Evolutionary conservation across 345 rosid species (phyloP).

Genomic region (Camelina sativa): DNA sequence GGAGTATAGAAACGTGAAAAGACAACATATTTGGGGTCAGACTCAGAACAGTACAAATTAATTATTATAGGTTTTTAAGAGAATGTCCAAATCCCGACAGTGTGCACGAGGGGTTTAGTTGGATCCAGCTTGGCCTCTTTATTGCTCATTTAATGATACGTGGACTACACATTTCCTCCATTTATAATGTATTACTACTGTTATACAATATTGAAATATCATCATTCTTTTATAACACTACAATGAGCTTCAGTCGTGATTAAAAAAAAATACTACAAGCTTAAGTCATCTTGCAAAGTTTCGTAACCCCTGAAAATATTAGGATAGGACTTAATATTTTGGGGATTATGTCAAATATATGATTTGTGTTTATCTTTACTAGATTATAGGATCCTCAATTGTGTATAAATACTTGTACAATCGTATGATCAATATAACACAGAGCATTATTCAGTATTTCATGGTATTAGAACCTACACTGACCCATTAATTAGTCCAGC

Average conservation of each 20-base stretch:
- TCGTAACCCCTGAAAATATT: conserved; percentile 16
- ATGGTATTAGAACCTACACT: no score
- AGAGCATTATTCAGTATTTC: no score
- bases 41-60: conserved; percentile 8
- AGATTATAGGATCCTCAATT: no score
- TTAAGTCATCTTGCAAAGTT: conserved; percentile 13
- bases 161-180: conserved; percentile 37
- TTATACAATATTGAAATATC: not conserved
- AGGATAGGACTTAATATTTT: no score
- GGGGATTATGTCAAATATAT: no score
- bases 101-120: conserved; percentile 47
- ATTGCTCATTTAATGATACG: conserved; percentile 40
- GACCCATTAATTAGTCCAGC: no score
- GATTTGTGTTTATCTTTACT: no score
- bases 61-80: conserved; percentile 20
- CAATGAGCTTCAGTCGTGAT: not conserved
- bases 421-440: no score
- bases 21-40: conserved; percentile 28
- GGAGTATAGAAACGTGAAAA: conserved; percentile 15
- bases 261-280: not conserved
- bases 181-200: not conserved
- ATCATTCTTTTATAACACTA: not conserved
- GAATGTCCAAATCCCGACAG: conserved; percentile 49
- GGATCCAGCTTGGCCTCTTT: conserved; percentile 47
- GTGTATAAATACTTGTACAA: no score